These are phyloP conservation scores for Citeromyces hawaiiensis DNA, from an alignment of 1,139 yeast species.

Conservation along the genomic window DNA sequence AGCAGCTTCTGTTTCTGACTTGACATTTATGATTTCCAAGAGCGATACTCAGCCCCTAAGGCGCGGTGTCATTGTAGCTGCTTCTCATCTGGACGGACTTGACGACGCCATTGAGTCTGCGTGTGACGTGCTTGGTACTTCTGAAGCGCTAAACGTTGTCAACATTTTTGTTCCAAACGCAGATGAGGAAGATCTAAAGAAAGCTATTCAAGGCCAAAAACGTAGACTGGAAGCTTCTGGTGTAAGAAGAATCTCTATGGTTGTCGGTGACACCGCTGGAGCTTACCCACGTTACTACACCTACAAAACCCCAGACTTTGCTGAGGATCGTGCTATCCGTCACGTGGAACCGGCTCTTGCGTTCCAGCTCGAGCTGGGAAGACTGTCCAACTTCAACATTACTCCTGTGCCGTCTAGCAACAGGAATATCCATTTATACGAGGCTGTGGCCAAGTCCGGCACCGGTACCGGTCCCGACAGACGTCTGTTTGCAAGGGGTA, in stretches of 20 bases:
- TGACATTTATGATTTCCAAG: constrained; percentile 69
- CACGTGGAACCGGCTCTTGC: constrained; percentile 98
- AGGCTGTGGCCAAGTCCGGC: constrained; percentile 90
- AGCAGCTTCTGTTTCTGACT: constrained; percentile 86
- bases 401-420: constrained; percentile 93
- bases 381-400: constrained; percentile 88
- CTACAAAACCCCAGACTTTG: constrained; percentile 77
- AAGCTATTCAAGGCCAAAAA: constrained; percentile 48
- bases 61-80: constrained; percentile 80
- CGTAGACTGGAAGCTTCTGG: constrained; percentile 59
- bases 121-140: constrained; percentile 37
- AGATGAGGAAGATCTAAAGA: constrained; percentile 56
- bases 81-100: constrained; percentile 75
- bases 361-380: constrained; percentile 88
- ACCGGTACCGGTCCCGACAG: constrained; percentile 55
- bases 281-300: constrained; percentile 92
- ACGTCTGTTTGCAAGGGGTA: constrained; percentile 94
- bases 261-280: constrained; percentile 74
- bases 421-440: constrained; percentile 94
- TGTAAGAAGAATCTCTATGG: constrained; percentile 87
- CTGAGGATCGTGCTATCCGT: constrained; percentile 83
- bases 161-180: constrained; percentile 62
- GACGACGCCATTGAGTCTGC: constrained; percentile 75
- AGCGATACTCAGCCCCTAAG: constrained; percentile 49
- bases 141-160: constrained; percentile 57